Evolutionary conservation across 371 early-diverging fungal genomes (phyloP), one percentile per base, ranked within the genome.

Genomic region (Apophysomyces variabilis): DNA sequence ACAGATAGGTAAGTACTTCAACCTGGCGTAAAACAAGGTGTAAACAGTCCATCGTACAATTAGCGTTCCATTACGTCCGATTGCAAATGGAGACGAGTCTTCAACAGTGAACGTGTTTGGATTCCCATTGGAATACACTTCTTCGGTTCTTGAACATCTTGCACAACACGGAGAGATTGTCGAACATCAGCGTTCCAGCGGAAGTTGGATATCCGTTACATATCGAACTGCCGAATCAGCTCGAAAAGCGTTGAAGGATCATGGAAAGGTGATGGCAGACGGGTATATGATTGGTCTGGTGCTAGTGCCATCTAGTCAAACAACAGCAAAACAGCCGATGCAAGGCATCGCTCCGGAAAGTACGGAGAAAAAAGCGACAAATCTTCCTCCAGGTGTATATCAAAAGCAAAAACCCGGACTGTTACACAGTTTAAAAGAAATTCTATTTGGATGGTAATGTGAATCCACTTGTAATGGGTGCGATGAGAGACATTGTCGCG

Each of bases 191-290:
- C 64, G 63, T 38, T 69, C 74, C 4, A 64, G 66, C 5, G 72
- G 72, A 6, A 77, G 77, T 61, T 78, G 77, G 78, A 73, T 78
- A 44, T 72, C 73, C 4, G 69, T 82, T 36, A 64, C 75, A 7
- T 82, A 82, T 32, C 56, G 60, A 7, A 60, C 66, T 18, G 38
- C n/a, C 1, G 68, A 71, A 14, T 47, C 69, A 8, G 77, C 79
- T 5, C 57, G 60, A 56, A 72, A 71, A 38, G 82, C 82, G 9
- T 56, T 82, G 3, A 57, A 60, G 13, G 61, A 39, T 32, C 73
- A 82, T 59, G 82, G 79, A 4, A 66, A 65, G 26, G 46, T 72
- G 11, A 60, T 82, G 13, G 64, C 54, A 5, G 59, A 65, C 9
- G 58, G 62, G 16, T 65, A 62, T 18, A 72, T 65, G 65, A 18